Evolutionary conservation across 2,329 filamentous ascomycete species (phyloP), one percentile per base, ranked within the genome.

Genomic region (Nothophoma quercina): DNA sequence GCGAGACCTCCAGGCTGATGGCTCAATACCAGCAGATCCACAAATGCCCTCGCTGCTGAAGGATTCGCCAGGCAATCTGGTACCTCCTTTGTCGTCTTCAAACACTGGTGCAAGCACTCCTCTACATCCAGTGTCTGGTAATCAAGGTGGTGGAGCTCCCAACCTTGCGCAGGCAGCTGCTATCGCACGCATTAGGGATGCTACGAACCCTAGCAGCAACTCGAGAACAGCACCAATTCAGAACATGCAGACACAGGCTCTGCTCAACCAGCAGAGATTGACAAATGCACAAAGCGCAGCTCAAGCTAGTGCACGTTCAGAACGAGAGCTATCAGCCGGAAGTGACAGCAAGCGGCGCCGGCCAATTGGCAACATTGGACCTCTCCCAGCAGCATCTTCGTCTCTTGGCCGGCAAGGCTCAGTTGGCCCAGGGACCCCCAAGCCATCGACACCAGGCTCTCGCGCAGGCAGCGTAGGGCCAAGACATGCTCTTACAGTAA

Each of bases 381-480:
- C 77, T 16, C 75, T 87, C 0, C 85, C 73, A 28, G 50, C 83
- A 2, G 72, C 78, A 10, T 77, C 81, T 2, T 86, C 84, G 7
- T 85, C 82, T 15, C 77, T 87, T 7, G 69, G 62, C 3, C 81
- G 85, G 6, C 85, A 87, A 67, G 82, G 83, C 0, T 87, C 85
- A 0, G 74, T 85, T 10, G 85, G 85, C 0, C 85, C 84, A 15
- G 84, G 83, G n/a, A 88, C 85, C 1, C 85, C 85, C 4, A 87
- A 87, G 64, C 77, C 81, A 7, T 66, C 71, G 5, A 86, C 85
- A 0, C 82, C 71, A 66, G 71, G 67, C 7, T 81, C 79, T 29
- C 83, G 85, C n/a, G 83, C 83, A 2, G 83, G 84, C 34, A 87
- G 84, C 56, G 81, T 79, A 3, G 83, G 84, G 10, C 85, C 85